phyloP scores from a whole-genome alignment of 148 eudicot genomes.

The Silene latifolia region DNA sequence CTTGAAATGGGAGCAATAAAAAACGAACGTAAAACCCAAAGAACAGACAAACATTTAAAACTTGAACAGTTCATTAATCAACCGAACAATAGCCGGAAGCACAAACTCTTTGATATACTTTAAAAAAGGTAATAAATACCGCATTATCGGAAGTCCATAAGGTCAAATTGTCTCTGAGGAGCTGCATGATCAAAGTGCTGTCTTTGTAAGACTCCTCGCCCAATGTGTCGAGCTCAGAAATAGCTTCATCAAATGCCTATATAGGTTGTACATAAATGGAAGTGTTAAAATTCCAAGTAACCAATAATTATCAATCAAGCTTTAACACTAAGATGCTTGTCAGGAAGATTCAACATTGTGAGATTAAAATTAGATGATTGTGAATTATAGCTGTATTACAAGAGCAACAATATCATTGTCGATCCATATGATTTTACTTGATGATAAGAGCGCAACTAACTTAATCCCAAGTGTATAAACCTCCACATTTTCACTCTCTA shows the following conservation, averaged over 20 bases:
- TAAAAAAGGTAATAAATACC: constrained; percentile 27
- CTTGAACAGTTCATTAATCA: not conserved
- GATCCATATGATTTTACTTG: not conserved
- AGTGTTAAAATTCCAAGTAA: not conserved
- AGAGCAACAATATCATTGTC: not conserved
- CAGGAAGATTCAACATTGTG: not conserved
- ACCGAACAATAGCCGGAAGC: not conserved
- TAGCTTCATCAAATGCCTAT: constrained; percentile 75
- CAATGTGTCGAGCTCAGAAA: constrained; percentile 62
- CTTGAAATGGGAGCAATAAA: not conserved
- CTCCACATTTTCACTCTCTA: no score
- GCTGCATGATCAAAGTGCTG: constrained; percentile 75
- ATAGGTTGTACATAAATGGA: not conserved
- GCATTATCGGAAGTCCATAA: constrained; percentile 63
- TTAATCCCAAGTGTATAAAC: no score
- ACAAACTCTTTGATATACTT: not conserved
- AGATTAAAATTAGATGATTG: not conserved
- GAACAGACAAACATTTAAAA: not conserved
- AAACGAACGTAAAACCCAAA: not conserved
- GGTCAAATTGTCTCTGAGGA: constrained; percentile 65
- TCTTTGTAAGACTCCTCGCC: constrained; percentile 81
- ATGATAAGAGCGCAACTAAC: no score
- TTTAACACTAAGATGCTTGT: not conserved
- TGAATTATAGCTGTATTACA: not conserved
- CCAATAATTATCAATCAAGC: not conserved